phyloP scores from a whole-genome alignment of 2,329 filamentous ascomycete genomes.

The Cercospora berteroae region DNA sequence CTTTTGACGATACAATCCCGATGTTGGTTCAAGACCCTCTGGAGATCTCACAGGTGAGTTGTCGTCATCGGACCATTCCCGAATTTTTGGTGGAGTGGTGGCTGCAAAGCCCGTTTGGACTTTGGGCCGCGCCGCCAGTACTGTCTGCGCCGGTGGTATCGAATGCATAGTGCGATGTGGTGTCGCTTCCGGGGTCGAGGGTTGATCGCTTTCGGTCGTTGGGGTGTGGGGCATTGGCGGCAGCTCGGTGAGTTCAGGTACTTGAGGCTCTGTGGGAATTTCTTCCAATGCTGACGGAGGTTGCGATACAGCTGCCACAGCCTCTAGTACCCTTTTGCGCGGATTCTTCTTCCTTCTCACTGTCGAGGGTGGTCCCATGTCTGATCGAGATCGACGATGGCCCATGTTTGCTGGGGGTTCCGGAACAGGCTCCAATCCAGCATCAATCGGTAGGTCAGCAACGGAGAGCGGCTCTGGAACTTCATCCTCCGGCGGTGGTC shows the following conservation, averaged over 20 bases:
- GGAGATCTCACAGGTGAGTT: slow-evolving; percentile 31
- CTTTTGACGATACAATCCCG: slow-evolving; percentile 69
- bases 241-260: slow-evolving; percentile 33
- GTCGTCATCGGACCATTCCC: slow-evolving; percentile 34
- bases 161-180: slow-evolving; percentile 29
- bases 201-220: slow-evolving; percentile 29
- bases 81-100: slow-evolving; percentile 32
- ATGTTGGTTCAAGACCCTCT: slow-evolving; percentile 30
- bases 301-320: slow-evolving; percentile 48
- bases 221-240: slow-evolving; percentile 29
- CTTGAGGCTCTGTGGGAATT: slow-evolving; percentile 17
- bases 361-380: slow-evolving; percentile 31
- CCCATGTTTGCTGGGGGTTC: slow-evolving; percentile 14
- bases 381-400: slow-evolving; percentile 34
- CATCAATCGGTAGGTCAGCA: slow-evolving; percentile 12
- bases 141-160: slow-evolving; percentile 17
- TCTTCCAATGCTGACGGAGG: slow-evolving; percentile 28
- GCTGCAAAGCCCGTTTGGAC: slow-evolving; percentile 34
- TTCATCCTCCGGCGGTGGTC: slow-evolving; percentile 61
- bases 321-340: slow-evolving; percentile 58
- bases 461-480: not conserved
- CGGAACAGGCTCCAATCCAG: slow-evolving; percentile 17
- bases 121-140: slow-evolving; percentile 26
- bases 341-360: slow-evolving; percentile 59
- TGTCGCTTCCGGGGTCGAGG: slow-evolving; percentile 29